A percentile compares a stretch with the other conserved stretches of the same genome.
Evolutionary conservation across 306 rosid species (phyloP).

Genomic region (Sicyos edulis): DNA sequence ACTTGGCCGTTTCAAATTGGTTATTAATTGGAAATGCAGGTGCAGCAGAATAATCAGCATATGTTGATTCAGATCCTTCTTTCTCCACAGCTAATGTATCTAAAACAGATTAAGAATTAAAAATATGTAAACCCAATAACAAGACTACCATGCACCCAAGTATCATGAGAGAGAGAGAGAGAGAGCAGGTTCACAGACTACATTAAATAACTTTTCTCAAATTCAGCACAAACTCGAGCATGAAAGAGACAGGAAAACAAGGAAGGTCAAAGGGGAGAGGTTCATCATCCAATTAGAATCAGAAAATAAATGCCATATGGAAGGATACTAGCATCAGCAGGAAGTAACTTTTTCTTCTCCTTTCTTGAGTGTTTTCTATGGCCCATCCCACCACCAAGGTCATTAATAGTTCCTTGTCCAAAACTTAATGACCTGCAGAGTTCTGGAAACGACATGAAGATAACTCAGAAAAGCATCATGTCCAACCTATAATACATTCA

Average conservation of each 20-base stretch:
- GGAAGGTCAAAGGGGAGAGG: neutral
- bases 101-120: slow-evolving; percentile 50
- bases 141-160: slow-evolving; percentile 17
- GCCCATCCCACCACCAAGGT: slow-evolving; percentile 43
- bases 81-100: slow-evolving; percentile 39
- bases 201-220: neutral
- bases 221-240: neutral
- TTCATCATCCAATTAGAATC: slow-evolving; percentile 1
- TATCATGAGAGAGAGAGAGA: neutral
- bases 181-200: neutral
- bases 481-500: slow-evolving; percentile 2
- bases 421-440: slow-evolving; percentile 60
- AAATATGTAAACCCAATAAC: slow-evolving; percentile 17
- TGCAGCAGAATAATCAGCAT: slow-evolving; percentile 35
- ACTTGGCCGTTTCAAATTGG: slow-evolving; percentile 36
- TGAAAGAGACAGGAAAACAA: slow-evolving; percentile 6
- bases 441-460: slow-evolving; percentile 39
- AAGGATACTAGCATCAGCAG: slow-evolving; percentile 68
- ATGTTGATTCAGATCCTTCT: slow-evolving; percentile 44
- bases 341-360: slow-evolving; percentile 60
- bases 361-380: slow-evolving; percentile 66
- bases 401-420: slow-evolving; percentile 42
- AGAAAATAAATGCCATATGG: slow-evolving; percentile 11
- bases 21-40: slow-evolving; percentile 23
- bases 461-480: slow-evolving; percentile 27